Evolutionary conservation across 371 early-diverging fungal species (phyloP).

Genomic region (Basidiobolus heterosporus): DNA sequence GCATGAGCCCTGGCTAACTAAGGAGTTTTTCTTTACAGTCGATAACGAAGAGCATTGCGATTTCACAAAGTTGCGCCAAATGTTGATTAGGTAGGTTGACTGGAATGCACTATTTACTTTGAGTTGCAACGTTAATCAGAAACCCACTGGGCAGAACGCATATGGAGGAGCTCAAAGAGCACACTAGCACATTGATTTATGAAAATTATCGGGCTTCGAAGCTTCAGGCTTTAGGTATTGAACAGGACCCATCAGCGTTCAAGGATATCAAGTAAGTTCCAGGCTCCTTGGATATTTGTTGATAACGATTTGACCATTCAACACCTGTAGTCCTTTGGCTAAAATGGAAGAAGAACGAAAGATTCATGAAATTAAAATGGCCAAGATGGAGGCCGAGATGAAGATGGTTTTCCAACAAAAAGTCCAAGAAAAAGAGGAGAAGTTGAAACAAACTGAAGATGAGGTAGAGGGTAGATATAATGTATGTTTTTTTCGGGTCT

Average conservation of each 20-base stretch:
- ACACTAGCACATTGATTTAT: constrained; percentile 68
- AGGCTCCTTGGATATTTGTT: no score
- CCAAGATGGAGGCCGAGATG: constrained; percentile 97
- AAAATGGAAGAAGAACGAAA: constrained; percentile 85
- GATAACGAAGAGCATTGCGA: constrained; percentile 82
- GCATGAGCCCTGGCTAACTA: no score
- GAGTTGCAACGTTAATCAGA: background rate
- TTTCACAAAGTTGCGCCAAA: constrained; percentile 86
- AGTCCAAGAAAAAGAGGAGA: constrained; percentile 92
- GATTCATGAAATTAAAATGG: constrained; percentile 85
- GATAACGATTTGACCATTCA: constrained; percentile 1
- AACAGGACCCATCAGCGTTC: constrained; percentile 62
- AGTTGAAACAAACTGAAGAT: constrained; percentile 90
- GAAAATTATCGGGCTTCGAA: constrained; percentile 84
- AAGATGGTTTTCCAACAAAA: constrained; percentile 93
- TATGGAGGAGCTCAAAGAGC: constrained; percentile 82
- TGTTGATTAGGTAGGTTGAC: constrained; percentile 54
- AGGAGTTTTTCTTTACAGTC: no score
- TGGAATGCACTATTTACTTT: no score
- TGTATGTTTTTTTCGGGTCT: background rate
- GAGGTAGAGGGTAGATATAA: constrained; percentile 55
- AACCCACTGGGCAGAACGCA: constrained; percentile 33
- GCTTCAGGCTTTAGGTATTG: constrained; percentile 60
- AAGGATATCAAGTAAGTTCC: constrained; percentile 52
- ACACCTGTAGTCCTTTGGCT: constrained; percentile 67